Conservation (phyloP, 768 basidiomycete species). For the Coprinellus aureogranulatus region DNA sequence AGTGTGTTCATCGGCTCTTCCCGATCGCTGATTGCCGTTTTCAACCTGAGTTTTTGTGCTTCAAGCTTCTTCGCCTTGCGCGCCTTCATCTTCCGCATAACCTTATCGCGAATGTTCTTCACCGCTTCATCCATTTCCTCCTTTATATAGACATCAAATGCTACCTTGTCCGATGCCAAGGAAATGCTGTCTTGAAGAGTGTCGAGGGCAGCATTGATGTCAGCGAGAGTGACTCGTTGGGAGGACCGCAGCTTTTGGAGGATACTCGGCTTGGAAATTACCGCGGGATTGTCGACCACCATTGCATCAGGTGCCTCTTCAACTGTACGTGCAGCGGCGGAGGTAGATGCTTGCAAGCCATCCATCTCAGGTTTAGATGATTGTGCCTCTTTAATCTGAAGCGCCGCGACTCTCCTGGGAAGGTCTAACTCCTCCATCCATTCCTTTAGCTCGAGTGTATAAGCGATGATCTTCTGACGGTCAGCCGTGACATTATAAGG, state of each 20-base stretch:
- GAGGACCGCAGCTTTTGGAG: background rate
- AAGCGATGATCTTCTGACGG: conserved; percentile 10
- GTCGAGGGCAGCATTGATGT: background rate
- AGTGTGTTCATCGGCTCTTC: too few relatives aligned
- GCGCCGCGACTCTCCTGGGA: background rate
- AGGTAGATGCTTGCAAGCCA: background rate
- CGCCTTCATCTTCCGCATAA: background rate
- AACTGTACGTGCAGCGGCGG: too few relatives aligned
- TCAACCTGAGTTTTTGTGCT: background rate
- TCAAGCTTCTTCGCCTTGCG: background rate
- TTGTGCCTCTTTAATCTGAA: background rate
- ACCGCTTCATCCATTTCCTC: background rate
- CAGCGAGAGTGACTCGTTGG: background rate
- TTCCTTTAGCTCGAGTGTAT: conserved; percentile 10
- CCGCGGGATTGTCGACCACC: background rate
- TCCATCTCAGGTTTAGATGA: background rate
- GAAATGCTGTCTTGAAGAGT: background rate
- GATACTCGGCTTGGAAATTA: background rate
- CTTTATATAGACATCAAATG: background rate
- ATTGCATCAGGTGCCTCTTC: background rate
- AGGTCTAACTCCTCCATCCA: conserved; percentile 13
- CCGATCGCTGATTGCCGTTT: too few relatives aligned
- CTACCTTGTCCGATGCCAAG: background rate
- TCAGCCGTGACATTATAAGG: conserved; percentile 5
- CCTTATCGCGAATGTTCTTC: background rate